Evolutionary conservation across 2,329 filamentous ascomycete genomes (phyloP).

Genomic region (Pestalotiopsis sp.): DNA sequence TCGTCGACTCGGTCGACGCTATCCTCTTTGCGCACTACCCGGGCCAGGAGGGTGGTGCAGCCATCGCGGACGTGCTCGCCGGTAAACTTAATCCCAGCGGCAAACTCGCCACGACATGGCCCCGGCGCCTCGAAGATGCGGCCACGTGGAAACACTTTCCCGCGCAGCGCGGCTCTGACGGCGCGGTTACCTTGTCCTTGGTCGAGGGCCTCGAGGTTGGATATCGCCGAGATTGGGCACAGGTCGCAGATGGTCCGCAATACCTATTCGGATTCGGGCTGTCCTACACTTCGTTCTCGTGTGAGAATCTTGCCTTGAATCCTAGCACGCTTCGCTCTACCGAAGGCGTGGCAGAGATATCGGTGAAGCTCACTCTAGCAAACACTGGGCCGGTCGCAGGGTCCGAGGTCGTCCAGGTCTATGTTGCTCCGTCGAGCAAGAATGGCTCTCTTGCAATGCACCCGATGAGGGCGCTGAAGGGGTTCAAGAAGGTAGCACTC

Average conservation of each 20-base stretch:
- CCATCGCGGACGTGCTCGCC: neutral
- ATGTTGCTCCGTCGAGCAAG: neutral
- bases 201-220: neutral
- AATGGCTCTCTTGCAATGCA: neutral
- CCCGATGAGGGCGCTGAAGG: neutral
- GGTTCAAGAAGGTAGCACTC: neutral
- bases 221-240: neutral
- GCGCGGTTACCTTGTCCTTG: neutral
- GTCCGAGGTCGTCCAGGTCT: neutral
- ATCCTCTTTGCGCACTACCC: neutral
- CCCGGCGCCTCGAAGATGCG: neutral
- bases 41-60: neutral
- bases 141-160: neutral
- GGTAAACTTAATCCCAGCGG: neutral
- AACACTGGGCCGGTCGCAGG: neutral
- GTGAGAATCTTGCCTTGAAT: neutral
- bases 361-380: neutral
- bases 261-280: neutral
- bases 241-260: neutral
- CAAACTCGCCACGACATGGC: neutral
- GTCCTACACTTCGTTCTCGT: neutral
- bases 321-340: neutral
- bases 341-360: neutral
- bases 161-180: neutral
- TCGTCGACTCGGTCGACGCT: neutral